A percentile compares a stretch with the other conserved stretches of the same genome.
These are phyloP conservation scores for Murraya paniculata DNA, from an alignment of 345 rosid species.

Conservation along the genomic window DNA sequence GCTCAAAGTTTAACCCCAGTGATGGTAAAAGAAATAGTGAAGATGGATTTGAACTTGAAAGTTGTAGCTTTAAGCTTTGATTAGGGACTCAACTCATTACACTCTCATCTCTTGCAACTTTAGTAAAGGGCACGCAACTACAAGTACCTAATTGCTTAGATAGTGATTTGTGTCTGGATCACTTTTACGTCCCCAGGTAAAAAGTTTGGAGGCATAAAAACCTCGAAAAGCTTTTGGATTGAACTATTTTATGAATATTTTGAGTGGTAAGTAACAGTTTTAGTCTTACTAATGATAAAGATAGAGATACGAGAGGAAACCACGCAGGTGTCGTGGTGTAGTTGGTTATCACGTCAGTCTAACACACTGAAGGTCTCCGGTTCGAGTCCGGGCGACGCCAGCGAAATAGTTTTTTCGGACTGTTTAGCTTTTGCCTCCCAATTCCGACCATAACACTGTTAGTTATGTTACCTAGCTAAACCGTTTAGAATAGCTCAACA, in stretches of 20 bases:
- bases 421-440: no score
- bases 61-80: neutral
- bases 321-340: constrained; percentile 78
- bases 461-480: neutral
- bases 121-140: neutral
- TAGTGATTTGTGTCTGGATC: neutral
- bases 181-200: neutral
- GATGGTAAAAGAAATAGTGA: neutral
- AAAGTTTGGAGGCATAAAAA: neutral
- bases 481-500: neutral
- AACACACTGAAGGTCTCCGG: constrained; percentile 97
- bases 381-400: constrained; percentile 92
- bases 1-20: neutral
- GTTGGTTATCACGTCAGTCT: constrained; percentile 98
- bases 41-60: neutral
- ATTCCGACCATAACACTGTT: no score
- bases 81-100: neutral
- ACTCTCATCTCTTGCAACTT: neutral
- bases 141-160: neutral
- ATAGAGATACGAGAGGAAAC: fast-evolving
- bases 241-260: neutral
- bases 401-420: no score
- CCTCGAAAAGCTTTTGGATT: neutral
- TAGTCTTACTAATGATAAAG: neutral
- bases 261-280: neutral